Conservation (phyloP, 2,329 filamentous ascomycete genomes). For the Aspergillus quadricinctus region DNA sequence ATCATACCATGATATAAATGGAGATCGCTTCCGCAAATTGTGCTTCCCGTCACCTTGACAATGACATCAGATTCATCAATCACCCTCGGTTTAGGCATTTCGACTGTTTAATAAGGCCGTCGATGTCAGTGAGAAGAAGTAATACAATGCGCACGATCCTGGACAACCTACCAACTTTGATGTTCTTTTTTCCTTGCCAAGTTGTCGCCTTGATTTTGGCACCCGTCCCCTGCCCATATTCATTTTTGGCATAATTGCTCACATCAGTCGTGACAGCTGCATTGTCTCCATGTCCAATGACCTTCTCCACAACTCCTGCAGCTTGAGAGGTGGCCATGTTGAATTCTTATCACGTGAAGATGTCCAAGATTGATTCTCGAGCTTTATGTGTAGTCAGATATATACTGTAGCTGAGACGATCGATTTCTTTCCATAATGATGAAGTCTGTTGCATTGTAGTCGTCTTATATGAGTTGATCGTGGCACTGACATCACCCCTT, state of each 20-base stretch:
- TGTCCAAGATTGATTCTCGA: not conserved
- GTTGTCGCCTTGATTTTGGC: conserved; percentile 74
- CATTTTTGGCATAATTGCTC: conserved; percentile 57
- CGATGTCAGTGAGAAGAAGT: not conserved
- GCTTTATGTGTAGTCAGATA: not conserved
- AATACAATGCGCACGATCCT: not conserved
- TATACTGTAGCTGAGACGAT: not conserved
- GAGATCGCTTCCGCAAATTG: conserved; percentile 59
- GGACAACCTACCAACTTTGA: conserved; percentile 54
- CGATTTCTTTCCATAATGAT: not conserved
- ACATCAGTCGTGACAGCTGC: conserved; percentile 66
- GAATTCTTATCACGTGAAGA: not conserved
- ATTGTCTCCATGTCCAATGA: conserved; percentile 63
- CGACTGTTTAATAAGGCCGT: conserved; percentile 40
- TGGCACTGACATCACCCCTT: not conserved
- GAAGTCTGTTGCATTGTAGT: not conserved
- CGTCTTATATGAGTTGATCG: not conserved
- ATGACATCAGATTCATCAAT: conserved; percentile 74
- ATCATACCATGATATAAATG: conserved; percentile 45
- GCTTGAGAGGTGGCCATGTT: conserved; percentile 60
- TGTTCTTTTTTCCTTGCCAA: conserved; percentile 78
- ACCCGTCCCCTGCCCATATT: conserved; percentile 47
- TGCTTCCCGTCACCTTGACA: conserved; percentile 67
- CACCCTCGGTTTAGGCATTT: conserved; percentile 66
- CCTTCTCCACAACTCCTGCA: conserved; percentile 63